Conservation (phyloP, 2,329 filamentous ascomycete genomes). For the Aureobasidium vineae region DNA sequence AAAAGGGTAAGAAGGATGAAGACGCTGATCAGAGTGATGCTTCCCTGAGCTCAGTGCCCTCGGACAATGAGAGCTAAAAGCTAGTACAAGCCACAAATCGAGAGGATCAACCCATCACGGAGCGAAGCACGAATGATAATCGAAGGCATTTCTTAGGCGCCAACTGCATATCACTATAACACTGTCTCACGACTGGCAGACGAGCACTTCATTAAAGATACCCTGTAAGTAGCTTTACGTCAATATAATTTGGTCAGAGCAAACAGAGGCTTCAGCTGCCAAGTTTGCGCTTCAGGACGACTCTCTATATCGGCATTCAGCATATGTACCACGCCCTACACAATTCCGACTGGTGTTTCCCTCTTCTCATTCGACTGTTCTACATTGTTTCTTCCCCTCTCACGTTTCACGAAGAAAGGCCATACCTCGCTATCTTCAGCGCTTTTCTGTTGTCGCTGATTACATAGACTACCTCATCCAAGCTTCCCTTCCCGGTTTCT, state of each 20-base stretch:
- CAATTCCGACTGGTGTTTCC: too few relatives aligned
- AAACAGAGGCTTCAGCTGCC: too few relatives aligned
- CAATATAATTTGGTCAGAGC: not conserved
- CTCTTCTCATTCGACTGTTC: too few relatives aligned
- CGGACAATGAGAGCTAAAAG: not conserved
- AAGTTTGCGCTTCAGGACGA: too few relatives aligned
- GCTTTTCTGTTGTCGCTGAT: too few relatives aligned
- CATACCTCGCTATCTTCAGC: too few relatives aligned
- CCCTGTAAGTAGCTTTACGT: not conserved
- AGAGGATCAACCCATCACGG: not conserved
- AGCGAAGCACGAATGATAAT: not conserved
- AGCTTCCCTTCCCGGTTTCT: too few relatives aligned
- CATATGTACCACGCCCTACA: too few relatives aligned
- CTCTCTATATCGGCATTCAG: too few relatives aligned
- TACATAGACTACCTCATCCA: too few relatives aligned
- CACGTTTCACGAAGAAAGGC: too few relatives aligned
- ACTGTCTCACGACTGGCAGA: not conserved
- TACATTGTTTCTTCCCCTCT: too few relatives aligned
- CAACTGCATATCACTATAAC: not conserved
- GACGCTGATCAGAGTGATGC: conserved; percentile 21
- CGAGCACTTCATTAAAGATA: not conserved
- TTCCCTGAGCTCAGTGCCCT: not conserved
- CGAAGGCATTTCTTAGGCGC: not conserved
- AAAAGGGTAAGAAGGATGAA: conserved; percentile 30
- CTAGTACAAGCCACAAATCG: not conserved